phyloP scores from a whole-genome alignment of 441 rosid species.

The Iberis amara region DNA sequence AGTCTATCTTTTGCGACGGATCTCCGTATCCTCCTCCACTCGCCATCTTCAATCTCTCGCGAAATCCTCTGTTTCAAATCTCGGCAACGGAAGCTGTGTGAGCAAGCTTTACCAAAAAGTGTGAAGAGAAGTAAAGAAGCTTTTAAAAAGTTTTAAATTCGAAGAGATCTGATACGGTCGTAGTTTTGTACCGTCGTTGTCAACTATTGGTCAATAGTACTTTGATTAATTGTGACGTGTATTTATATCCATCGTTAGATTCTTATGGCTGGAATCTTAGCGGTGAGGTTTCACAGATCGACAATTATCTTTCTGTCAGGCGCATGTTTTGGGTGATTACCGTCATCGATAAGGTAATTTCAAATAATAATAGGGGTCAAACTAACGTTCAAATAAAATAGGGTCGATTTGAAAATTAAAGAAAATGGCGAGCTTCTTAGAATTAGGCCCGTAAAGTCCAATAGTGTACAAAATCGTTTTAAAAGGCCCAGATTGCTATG shows the following conservation, averaged over 20 bases:
- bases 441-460: no score
- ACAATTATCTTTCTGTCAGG: conserved; percentile 24
- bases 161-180: conserved; percentile 23
- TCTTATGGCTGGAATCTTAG: conserved; percentile 6
- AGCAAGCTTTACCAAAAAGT: neutral
- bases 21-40: no score
- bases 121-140: neutral
- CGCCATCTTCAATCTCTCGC: no score
- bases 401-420: no score
- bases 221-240: conserved; percentile 18
- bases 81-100: conserved; percentile 11
- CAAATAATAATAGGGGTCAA: no score
- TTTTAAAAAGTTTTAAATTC: conserved; percentile 10
- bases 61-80: neutral
- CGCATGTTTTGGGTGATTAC: conserved; percentile 23
- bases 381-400: no score
- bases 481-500: no score
- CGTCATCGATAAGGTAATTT: no score
- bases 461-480: no score
- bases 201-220: conserved; percentile 23
- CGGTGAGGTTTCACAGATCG: conserved; percentile 20
- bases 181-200: neutral
- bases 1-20: conserved; percentile 31
- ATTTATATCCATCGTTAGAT: neutral
- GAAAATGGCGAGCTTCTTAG: no score